Conservation (phyloP, 2,329 filamentous ascomycete genomes). For the Xylariaceae sp. region DNA sequence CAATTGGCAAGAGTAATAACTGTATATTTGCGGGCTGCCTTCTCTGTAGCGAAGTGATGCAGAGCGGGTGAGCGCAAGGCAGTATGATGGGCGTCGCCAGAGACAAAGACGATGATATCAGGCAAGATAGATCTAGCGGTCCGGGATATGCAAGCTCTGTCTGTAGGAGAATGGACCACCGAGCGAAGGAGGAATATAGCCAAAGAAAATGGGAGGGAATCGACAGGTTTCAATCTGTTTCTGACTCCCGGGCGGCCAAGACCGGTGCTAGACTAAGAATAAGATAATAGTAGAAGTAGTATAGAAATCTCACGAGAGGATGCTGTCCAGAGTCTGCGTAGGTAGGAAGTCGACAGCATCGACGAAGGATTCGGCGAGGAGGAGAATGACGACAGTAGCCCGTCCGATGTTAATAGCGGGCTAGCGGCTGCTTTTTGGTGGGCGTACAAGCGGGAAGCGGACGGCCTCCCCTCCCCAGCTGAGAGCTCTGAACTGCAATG, state of each 20-base stretch:
- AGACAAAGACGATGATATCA: no score
- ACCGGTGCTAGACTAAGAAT: neutral
- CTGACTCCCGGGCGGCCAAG: no score
- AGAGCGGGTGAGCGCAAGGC: slow-evolving; percentile 2
- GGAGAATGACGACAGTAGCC: slow-evolving; percentile 16
- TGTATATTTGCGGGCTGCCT: neutral
- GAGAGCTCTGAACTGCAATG: no score
- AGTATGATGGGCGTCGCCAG: no score
- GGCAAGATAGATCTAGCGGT: no score
- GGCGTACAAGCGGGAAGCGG: neutral
- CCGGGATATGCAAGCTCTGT: no score
- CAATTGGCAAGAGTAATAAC: slow-evolving; percentile 14
- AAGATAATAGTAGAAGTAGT: slow-evolving; percentile 1
- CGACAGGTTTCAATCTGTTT: no score
- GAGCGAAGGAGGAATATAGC: no score
- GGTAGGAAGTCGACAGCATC: neutral
- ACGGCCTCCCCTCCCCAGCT: no score
- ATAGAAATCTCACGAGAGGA: neutral
- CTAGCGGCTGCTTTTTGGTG: slow-evolving; percentile 5
- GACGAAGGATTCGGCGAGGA: slow-evolving; percentile 9
- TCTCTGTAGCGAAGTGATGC: slow-evolving; percentile 3
- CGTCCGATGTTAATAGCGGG: slow-evolving; percentile 12
- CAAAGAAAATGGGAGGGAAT: no score
- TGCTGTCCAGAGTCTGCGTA: slow-evolving; percentile 1
- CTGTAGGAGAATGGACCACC: no score